Evolutionary conservation across 495 filamentous ascomycete species (phyloP).

Genomic region (Cudoniella acicularis): DNA sequence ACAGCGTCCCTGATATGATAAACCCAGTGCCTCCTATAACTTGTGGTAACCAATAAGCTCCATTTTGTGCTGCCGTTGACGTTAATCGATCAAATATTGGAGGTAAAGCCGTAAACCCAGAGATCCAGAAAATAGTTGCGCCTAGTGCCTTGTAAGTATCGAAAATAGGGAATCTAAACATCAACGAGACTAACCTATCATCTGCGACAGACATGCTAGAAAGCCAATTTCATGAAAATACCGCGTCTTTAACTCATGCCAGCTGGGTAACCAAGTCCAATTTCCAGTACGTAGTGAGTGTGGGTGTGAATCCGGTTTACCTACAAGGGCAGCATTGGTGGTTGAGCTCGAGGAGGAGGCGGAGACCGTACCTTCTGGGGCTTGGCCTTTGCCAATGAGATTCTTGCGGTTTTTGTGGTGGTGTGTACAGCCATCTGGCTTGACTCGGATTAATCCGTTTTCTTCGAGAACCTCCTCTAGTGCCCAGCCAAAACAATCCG

Average conservation of each 20-base stretch:
- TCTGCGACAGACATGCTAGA: constrained; percentile 57
- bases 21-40: constrained; percentile 65
- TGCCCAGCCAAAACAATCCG: constrained; percentile 72
- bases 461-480: constrained; percentile 46
- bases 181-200: constrained; percentile 38
- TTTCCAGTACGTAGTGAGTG: constrained; percentile 1
- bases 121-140: constrained; percentile 46
- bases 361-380: constrained; percentile 9
- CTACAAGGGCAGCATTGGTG: not conserved
- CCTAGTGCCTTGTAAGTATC: not conserved
- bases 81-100: constrained; percentile 45
- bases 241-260: constrained; percentile 53
- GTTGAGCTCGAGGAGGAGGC: not conserved
- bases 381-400: constrained; percentile 36
- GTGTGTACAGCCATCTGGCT: constrained; percentile 43
- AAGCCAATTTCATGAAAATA: constrained; percentile 69
- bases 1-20: constrained; percentile 54
- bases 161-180: not conserved
- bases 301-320: not conserved
- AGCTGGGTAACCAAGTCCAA: constrained; percentile 62
- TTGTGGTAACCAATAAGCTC: constrained; percentile 61
- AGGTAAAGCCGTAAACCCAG: constrained; percentile 62
- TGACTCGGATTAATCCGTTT: constrained; percentile 25
- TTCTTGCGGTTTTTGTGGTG: constrained; percentile 53
- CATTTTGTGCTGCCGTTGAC: constrained; percentile 33